Percentiles rank a stretch among this genome's conserved stretches.
These are phyloP conservation scores for Penicillium sclerotigenum DNA, from an alignment of 2,329 filamentous ascomycete genomes.

Conservation along the genomic window DNA sequence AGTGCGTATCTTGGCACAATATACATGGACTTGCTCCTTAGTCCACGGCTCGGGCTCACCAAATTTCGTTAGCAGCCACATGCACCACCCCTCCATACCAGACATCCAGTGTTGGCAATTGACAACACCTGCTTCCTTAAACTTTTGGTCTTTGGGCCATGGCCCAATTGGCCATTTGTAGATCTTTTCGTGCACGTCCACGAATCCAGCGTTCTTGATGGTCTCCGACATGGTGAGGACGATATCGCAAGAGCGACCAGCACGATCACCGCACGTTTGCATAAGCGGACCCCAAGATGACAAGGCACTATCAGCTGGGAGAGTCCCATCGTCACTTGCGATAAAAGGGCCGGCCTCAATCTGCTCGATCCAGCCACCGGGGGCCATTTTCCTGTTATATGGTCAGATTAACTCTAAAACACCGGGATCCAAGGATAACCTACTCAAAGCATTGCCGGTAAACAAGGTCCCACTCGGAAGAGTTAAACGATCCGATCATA, in stretches of 20 bases:
- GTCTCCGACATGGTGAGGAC: slow-evolving; percentile 22
- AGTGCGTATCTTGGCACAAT: neutral
- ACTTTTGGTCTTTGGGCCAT: slow-evolving; percentile 30
- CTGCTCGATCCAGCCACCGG: slow-evolving; percentile 24
- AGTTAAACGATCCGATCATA: slow-evolving; percentile 15
- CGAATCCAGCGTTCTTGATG: slow-evolving; percentile 33
- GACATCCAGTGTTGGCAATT: slow-evolving; percentile 27
- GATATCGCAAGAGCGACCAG: slow-evolving; percentile 23
- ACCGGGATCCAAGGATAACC: no score
- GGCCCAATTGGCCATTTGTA: slow-evolving; percentile 32
- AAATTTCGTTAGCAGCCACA: slow-evolving; percentile 30
- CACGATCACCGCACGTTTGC: slow-evolving; percentile 16
- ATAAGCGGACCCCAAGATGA: slow-evolving; percentile 16
- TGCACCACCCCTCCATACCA: slow-evolving; percentile 30
- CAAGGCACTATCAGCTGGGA: slow-evolving; percentile 15
- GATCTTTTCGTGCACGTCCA: slow-evolving; percentile 31
- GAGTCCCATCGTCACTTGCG: slow-evolving; percentile 15
- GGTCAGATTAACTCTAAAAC: no score
- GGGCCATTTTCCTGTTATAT: slow-evolving; percentile 14
- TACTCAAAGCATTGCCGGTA: slow-evolving; percentile 21
- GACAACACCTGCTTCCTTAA: slow-evolving; percentile 42
- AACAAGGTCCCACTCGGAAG: slow-evolving; percentile 15
- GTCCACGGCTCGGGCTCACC: slow-evolving; percentile 16
- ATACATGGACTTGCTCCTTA: slow-evolving; percentile 8
- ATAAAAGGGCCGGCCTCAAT: slow-evolving; percentile 15